Conservation (phyloP, 2,329 filamentous ascomycete species). For the Trichophyton rubrum region DNA sequence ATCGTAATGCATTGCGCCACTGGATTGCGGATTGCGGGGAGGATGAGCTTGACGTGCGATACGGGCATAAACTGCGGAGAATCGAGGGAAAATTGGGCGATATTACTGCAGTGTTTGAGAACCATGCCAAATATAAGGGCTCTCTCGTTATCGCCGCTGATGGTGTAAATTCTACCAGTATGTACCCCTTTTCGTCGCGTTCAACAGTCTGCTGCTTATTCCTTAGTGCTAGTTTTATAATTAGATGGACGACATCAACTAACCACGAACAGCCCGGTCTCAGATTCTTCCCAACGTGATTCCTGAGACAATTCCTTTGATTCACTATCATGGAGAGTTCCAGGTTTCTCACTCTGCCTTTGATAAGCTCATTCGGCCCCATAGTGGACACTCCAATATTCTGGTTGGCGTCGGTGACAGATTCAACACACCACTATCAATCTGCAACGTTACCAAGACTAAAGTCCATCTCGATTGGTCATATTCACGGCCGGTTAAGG, state of each 20-base stretch:
- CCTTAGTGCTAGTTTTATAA: background rate
- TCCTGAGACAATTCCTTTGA: background rate
- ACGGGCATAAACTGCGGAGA: background rate
- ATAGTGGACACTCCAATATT: background rate
- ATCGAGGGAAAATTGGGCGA: background rate
- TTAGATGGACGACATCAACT: background rate
- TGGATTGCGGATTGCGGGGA: background rate
- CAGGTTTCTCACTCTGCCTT: background rate
- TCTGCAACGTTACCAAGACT: background rate
- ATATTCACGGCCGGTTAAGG: background rate
- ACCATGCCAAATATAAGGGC: background rate
- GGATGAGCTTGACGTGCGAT: background rate
- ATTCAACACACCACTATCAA: background rate
- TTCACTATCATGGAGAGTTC: background rate
- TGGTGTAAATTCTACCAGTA: background rate
- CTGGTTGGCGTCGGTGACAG: background rate
- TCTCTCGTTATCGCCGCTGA: background rate
- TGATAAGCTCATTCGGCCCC: background rate
- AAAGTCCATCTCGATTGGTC: background rate
- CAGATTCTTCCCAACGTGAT: background rate
- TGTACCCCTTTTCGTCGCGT: background rate
- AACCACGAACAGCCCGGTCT: background rate
- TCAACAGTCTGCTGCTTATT: background rate
- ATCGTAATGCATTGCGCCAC: background rate
- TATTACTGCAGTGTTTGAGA: background rate